phyloP scores from a whole-genome alignment of 2,329 filamentous ascomycete species.

The Tolypocladium paradoxum region DNA sequence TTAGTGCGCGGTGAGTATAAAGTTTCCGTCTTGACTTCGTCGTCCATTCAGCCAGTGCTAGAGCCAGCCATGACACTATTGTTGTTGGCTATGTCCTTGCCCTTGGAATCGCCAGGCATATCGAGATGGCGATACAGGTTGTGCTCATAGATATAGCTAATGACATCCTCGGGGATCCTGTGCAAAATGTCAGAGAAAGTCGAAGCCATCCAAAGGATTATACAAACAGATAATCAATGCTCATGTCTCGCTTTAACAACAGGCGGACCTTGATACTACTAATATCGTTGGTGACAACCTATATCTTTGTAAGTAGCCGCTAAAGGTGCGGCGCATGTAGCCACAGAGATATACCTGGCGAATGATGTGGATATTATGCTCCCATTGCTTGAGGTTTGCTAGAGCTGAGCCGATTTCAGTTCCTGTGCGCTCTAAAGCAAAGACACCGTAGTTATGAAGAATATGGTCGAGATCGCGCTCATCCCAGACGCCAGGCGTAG shows the following conservation, averaged over 20 bases:
- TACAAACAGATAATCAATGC: constrained; percentile 53
- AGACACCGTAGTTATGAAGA: constrained; percentile 69
- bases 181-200: background rate
- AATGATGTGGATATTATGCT: constrained; percentile 78
- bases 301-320: background rate
- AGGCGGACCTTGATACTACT: constrained; percentile 74
- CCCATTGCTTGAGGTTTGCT: constrained; percentile 69
- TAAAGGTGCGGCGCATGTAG: no score
- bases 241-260: constrained; percentile 70
- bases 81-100: constrained; percentile 11
- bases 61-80: constrained; percentile 11
- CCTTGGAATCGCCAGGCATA: constrained; percentile 12
- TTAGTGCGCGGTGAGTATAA: no score
- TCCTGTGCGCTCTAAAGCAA: constrained; percentile 78
- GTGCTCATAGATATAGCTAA: constrained; percentile 61
- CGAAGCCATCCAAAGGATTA: no score
- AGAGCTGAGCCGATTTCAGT: constrained; percentile 84
- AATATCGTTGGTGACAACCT: constrained; percentile 67
- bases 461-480: constrained; percentile 80
- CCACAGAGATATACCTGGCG: constrained; percentile 41
- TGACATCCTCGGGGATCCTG: constrained; percentile 56
- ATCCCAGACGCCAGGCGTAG: constrained; percentile 67
- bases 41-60: constrained; percentile 18
- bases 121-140: constrained; percentile 48
- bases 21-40: no score